These are phyloP conservation scores for Aspergillus diversus DNA, from an alignment of 495 filamentous ascomycete genomes.

Conservation along the genomic window DNA sequence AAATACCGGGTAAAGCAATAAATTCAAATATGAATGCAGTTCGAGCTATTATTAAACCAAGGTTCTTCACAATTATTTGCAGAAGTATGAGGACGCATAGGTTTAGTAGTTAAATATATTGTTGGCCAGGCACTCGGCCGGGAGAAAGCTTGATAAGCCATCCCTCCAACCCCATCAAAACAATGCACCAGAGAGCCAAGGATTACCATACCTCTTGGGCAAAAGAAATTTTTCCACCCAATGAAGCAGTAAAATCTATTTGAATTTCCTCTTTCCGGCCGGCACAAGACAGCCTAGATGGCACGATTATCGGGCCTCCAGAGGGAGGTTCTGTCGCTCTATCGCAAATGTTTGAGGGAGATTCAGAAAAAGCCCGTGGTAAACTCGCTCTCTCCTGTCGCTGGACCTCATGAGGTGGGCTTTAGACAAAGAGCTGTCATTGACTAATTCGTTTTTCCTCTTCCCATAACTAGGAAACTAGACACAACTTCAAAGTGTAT, in stretches of 20 bases:
- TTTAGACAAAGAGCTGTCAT: background rate
- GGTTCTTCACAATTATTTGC: background rate
- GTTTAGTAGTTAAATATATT: background rate
- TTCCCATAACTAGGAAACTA: conserved; percentile 45
- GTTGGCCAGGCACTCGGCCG: background rate
- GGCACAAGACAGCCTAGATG: conserved; percentile 43
- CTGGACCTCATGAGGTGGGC: background rate
- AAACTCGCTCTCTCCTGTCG: conserved; percentile 26
- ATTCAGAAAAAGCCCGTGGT: conserved; percentile 80
- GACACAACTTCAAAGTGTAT: conserved; percentile 57
- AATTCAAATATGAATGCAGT: background rate
- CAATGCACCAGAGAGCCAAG: conserved; percentile 8
- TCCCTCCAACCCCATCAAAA: background rate
- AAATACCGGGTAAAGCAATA: too few relatives aligned
- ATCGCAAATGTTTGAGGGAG: conserved; percentile 81
- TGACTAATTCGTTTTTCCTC: conserved; percentile 13
- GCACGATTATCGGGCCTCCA: conserved; percentile 83
- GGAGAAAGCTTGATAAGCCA: conserved; percentile 1
- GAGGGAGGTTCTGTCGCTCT: conserved; percentile 82
- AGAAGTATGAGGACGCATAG: background rate
- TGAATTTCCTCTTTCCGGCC: background rate
- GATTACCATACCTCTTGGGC: background rate
- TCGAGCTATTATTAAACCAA: too few relatives aligned
- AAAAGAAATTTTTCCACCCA: conserved; percentile 16
- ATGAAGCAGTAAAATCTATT: conserved; percentile 10